phyloP scores from a whole-genome alignment of 306 rosid genomes.

The Inga laurina region DNA sequence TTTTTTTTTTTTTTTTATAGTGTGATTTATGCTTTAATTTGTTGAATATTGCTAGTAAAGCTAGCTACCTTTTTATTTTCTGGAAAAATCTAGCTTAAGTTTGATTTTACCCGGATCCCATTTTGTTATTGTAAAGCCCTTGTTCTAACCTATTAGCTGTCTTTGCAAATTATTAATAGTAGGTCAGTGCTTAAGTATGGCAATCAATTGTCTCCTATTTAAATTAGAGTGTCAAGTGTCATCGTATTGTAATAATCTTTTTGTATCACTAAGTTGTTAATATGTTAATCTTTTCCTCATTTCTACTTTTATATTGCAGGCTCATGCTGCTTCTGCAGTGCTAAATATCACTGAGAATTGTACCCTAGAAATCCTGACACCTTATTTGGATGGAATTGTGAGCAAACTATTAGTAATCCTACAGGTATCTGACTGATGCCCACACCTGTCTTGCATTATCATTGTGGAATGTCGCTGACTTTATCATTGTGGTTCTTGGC shows the following conservation, averaged over 20 bases:
- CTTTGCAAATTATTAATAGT: neutral
- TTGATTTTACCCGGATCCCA: neutral
- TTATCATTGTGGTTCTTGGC: neutral
- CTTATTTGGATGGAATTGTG: slow-evolving; percentile 72
- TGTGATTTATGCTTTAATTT: neutral
- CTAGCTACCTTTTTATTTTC: neutral
- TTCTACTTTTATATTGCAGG: slow-evolving; percentile 44
- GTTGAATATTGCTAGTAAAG: neutral
- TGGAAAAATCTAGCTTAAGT: neutral
- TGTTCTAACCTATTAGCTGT: neutral
- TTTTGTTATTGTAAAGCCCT: neutral
- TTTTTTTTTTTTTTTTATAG: neutral
- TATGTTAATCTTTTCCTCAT: slow-evolving; percentile 6
- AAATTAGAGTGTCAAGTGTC: slow-evolving; percentile 18
- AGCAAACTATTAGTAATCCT: slow-evolving; percentile 70
- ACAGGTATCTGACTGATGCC: slow-evolving; percentile 52
- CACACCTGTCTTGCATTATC: slow-evolving; percentile 2
- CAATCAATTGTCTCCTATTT: neutral
- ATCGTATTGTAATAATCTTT: neutral
- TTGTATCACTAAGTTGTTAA: slow-evolving; percentile 3
- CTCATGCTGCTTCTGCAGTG: slow-evolving; percentile 83
- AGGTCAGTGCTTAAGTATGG: neutral
- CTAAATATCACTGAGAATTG: slow-evolving; percentile 76
- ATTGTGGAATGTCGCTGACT: neutral
- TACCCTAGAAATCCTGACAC: slow-evolving; percentile 61